A percentile compares a stretch with the other conserved stretches of the same genome.
Evolutionary conservation across 768 basidiomycete genomes (phyloP).

Genomic region (Rhodotorula graminis): DNA sequence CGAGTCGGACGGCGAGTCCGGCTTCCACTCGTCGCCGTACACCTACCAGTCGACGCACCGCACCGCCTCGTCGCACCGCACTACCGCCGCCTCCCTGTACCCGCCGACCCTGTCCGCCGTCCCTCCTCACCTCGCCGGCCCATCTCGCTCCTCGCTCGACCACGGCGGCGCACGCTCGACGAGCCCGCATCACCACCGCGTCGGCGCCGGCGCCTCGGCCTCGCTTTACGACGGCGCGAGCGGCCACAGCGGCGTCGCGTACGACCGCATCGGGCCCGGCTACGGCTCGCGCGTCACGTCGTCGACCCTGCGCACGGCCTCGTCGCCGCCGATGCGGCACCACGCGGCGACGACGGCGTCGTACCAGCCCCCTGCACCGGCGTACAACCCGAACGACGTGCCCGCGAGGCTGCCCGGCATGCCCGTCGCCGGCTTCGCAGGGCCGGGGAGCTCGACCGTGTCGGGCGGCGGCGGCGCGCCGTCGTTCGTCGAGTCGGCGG

Average conservation of each 20-base stretch:
- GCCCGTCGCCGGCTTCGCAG: neutral
- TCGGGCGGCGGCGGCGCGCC: neutral
- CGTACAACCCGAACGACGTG: slow-evolving; percentile 16
- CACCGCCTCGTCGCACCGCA: slow-evolving; percentile 18
- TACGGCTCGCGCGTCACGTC: slow-evolving; percentile 13
- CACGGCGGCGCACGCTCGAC: slow-evolving; percentile 19
- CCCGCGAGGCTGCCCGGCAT: neutral
- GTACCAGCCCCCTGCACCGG: slow-evolving; percentile 36
- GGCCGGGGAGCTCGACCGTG: neutral
- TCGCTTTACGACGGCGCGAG: slow-evolving; percentile 26
- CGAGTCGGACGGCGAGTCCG: slow-evolving; percentile 2
- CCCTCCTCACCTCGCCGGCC: slow-evolving; percentile 18
- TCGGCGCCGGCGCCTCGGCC: neutral
- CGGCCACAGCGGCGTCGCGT: slow-evolving; percentile 12
- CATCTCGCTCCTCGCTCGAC: slow-evolving; percentile 3
- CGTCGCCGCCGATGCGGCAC: neutral
- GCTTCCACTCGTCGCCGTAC: slow-evolving; percentile 37
- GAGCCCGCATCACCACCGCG: too few relatives aligned
- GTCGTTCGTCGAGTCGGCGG: slow-evolving; percentile 24
- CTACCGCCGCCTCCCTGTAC: slow-evolving; percentile 6
- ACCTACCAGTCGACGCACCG: slow-evolving; percentile 40
- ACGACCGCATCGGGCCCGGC: slow-evolving; percentile 26
- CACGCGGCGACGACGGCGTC: slow-evolving; percentile 25
- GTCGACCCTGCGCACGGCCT: neutral
- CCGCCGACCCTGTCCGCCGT: slow-evolving; percentile 31